Base-by-base conservation (phyloP, 495 filamentous ascomycete species). In the Hypoxylon perforatum region DNA sequence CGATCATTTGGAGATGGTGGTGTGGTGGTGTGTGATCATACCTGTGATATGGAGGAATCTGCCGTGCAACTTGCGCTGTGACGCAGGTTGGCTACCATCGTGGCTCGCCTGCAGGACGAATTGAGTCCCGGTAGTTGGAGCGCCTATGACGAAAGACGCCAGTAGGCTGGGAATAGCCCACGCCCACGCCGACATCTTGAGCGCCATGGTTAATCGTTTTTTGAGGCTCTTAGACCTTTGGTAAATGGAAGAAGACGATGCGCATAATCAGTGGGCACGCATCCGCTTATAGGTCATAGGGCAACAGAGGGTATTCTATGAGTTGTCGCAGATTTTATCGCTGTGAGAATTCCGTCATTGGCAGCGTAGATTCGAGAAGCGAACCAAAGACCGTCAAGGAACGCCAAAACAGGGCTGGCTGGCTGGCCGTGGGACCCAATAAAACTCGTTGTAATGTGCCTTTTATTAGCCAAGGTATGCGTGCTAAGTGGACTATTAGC, bases 31-130 rank as follows among this genome's bases (percentile, higher is more conserved):
- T 23, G 21, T 15, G 11, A 61, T 33, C 47, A 42, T 82, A 96
- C 95, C 94, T 75, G 95, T 97, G 51, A 99, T 92, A 77, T 99
- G 95, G 64, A 99, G 81, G 78, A 99, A 99, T 69, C 88, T 86
- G 67, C 95, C 95, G 61, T 89, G 85, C 74, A 94, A 78, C 66
- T 80, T 82, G 65, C 80, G 79, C 67, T 74, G 78, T 30, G 75
- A 65, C 35, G 67, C 47, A 41, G 56, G 22, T 15, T 68, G 63
- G 53, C 47, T 70, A 48, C 61, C 63, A 38, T 66, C 52, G 52
- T 54, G 39, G 41, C 41, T 44, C 42, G 66, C 57, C 60, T 73
- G 72, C 67, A 73, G 63, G 53, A 66, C 70, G 53, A 44, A 44
- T 61, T 75, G 72, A 28, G 39, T 9, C 41, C 57, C 72, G 61